Evolutionary conservation across 2,329 filamentous ascomycete genomes (phyloP), one percentile per base, ranked within the genome.

Genomic region (Sporothrix humicola): DNA sequence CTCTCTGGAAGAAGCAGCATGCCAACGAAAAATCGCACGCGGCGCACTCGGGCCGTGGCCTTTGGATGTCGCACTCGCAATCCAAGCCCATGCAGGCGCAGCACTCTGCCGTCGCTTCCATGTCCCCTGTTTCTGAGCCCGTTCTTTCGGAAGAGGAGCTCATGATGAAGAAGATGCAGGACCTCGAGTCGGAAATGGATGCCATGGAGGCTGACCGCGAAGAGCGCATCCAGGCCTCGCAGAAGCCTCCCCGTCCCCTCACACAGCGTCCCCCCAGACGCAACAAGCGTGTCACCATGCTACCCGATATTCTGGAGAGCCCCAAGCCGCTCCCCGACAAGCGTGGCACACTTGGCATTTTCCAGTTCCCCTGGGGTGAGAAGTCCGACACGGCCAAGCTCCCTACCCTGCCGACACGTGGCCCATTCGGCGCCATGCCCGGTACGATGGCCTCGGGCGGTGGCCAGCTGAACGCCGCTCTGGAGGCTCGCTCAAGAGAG

Each of bases 321-420:
- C 89, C 89, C 3, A 81, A 87, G 77, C 89, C 88, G 50, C 81
- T 91, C 4, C 85, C 86, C 4, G 83, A 89, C 78, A 88, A 87
- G 80, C 84, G 85, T 58, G 88, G 85, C 13, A 90, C 88, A 12
- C 83, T 91, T 20, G 89, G 89, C 5, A 87, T 91, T 77, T 91
- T 90, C 81, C 87, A 90, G 77, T 91, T 91, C 76, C 88, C 89
- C 2, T 91, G 88, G 88, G 89, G 89, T 15, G 89, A 91, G 80
- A 86, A 81, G 77, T 91, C 89, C 23, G 88, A 90, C 79, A 84
- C 84, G 71, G 85, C 86, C 10, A 86, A 83, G 75, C 79, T 81
- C 72, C 80, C 70, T 5, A 44, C 56, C 3, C 56, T 26, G 46
- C 46, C 48, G 17, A 31, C 17, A 15, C 15, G 72, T 13, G 46